These are phyloP conservation scores for Boletus subcaerulescens DNA, from an alignment of 768 basidiomycete genomes.

Conservation along the genomic window DNA sequence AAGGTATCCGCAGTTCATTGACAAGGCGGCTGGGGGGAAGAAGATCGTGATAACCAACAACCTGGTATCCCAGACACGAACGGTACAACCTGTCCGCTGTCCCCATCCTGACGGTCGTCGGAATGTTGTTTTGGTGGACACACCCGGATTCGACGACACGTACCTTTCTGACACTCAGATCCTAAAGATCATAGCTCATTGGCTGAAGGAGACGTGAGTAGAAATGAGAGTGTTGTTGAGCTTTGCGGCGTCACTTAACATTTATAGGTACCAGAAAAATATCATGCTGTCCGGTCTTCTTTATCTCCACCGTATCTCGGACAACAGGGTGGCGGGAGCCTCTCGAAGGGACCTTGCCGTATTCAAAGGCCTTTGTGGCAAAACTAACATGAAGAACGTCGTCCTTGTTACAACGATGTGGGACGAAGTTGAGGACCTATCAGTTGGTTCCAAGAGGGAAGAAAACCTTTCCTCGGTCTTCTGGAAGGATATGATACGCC, in stretches of 20 bases:
- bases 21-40: background rate
- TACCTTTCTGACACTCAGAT: slow-evolving; percentile 5
- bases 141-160: slow-evolving; percentile 19
- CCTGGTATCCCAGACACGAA: slow-evolving; percentile 9
- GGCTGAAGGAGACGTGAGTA: slow-evolving; percentile 18
- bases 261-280: background rate
- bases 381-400: slow-evolving; percentile 9
- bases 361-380: slow-evolving; percentile 11
- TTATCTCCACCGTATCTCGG: no score
- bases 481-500: no score
- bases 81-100: slow-evolving; percentile 6
- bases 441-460: no score
- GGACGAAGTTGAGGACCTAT: no score
- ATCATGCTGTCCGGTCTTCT: no score
- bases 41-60: background rate
- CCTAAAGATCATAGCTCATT: slow-evolving; percentile 10
- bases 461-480: no score
- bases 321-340: slow-evolving; percentile 2
- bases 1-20: slow-evolving; percentile 13
- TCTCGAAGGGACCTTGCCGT: background rate
- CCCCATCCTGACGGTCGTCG: slow-evolving; percentile 14
- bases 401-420: slow-evolving; percentile 21
- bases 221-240: background rate
- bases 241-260: background rate
- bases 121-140: slow-evolving; percentile 15